Evolutionary conservation across 1,284 basidiomycete genomes (phyloP).

Genomic region (Irpex sp.): DNA sequence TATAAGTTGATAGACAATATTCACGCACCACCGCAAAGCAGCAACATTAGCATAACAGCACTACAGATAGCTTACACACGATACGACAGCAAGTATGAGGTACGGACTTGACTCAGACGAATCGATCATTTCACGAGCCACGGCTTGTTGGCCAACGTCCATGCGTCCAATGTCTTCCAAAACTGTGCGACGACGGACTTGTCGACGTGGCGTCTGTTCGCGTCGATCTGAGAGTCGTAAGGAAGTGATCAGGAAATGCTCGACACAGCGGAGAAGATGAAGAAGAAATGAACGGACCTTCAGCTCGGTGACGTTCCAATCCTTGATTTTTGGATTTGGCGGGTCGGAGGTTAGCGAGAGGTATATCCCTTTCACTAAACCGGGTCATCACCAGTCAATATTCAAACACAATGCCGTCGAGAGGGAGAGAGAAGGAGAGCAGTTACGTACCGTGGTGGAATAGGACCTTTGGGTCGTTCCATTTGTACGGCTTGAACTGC

Average conservation of each 20-base stretch:
- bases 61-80: background rate
- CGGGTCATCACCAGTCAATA: no score
- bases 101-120: background rate
- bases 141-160: conserved; percentile 78
- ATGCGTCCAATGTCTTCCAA: conserved; percentile 87
- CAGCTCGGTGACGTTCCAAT: conserved; percentile 96
- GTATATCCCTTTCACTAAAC: conserved; percentile 85
- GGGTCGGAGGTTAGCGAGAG: conserved; percentile 92
- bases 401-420: no score
- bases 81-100: background rate
- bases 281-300: conserved; percentile 48
- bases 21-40: no score
- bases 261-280: background rate
- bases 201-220: conserved; percentile 88
- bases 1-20: no score
- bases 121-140: conserved; percentile 48
- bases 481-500: conserved; percentile 97
- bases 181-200: conserved; percentile 93
- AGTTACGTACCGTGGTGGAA: conserved; percentile 81
- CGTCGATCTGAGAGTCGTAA: conserved; percentile 68
- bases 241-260: background rate
- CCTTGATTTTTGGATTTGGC: conserved; percentile 81
- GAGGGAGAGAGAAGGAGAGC: background rate
- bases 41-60: background rate
- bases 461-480: conserved; percentile 85